Conservation (phyloP, 768 basidiomycete genomes). For the Rhodotorula graminis region DNA sequence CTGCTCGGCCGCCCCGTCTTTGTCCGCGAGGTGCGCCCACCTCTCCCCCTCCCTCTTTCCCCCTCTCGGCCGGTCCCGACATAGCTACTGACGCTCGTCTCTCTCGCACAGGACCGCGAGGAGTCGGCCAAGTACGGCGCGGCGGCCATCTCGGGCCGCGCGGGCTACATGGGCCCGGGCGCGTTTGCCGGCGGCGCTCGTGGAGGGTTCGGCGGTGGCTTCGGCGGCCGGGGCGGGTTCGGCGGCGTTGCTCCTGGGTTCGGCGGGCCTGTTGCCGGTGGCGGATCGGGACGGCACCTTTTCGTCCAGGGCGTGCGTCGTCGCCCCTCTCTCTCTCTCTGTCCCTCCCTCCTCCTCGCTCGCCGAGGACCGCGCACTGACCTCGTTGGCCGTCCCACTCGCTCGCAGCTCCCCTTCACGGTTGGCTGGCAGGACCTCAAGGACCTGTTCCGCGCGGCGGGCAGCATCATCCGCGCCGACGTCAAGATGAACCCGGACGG, state of each 20-base stretch:
- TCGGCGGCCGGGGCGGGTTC: constrained; percentile 29
- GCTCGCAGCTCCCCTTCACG: constrained; percentile 75
- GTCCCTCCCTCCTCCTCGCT: neutral
- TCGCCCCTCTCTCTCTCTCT: constrained; percentile 28
- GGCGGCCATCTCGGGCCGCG: constrained; percentile 79
- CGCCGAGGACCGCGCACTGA: neutral
- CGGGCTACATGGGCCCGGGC: constrained; percentile 40
- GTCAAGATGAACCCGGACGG: constrained; percentile 93
- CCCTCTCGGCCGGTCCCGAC: neutral
- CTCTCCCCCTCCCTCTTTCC: neutral
- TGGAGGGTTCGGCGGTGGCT: constrained; percentile 37
- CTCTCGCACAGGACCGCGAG: constrained; percentile 76
- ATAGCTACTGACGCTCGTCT: too few relatives aligned
- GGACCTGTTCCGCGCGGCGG: constrained; percentile 91
- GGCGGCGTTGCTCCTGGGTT: constrained; percentile 21
- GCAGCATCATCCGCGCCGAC: constrained; percentile 91
- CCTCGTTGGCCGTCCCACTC: too few relatives aligned
- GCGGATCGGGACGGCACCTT: constrained; percentile 15
- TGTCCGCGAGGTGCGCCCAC: constrained; percentile 79
- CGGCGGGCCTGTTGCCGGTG: constrained; percentile 13
- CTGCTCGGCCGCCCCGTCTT: constrained; percentile 93
- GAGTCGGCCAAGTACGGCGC: constrained; percentile 92
- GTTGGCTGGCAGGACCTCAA: constrained; percentile 99
- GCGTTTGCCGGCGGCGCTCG: constrained; percentile 22
- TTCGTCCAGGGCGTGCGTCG: constrained; percentile 35